Conservation (phyloP, 2,329 filamentous ascomycete species). For the Pseudogymnoascus sp. region DNA sequence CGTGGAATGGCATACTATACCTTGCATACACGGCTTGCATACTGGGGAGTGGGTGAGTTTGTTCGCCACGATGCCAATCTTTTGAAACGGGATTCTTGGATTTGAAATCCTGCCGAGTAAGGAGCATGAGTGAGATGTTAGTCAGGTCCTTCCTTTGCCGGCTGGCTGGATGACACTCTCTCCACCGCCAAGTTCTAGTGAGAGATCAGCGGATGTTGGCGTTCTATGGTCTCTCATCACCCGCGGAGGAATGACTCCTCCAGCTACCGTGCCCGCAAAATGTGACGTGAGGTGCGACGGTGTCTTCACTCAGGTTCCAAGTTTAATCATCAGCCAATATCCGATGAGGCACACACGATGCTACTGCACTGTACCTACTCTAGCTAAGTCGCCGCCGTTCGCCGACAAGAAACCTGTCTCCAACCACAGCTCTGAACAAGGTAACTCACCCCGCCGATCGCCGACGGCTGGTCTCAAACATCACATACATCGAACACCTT, state of each 20-base stretch:
- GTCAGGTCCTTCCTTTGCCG: not conserved
- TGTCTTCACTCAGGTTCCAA: not conserved
- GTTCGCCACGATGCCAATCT: slow-evolving; percentile 3
- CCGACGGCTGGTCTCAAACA: not conserved
- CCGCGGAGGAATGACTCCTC: not conserved
- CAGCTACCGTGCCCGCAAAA: too few species aligned
- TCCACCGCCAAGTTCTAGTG: not conserved
- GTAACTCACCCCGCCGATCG: not conserved
- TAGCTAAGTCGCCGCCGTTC: not conserved
- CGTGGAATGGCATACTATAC: not conserved
- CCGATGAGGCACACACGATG: not conserved
- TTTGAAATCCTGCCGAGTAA: not conserved
- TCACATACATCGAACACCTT: not conserved
- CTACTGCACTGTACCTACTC: slow-evolving; percentile 2
- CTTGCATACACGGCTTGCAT: not conserved
- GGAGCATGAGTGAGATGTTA: not conserved
- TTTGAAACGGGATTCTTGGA: not conserved
- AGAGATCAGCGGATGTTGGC: not conserved
- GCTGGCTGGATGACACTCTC: not conserved
- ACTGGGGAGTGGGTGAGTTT: not conserved
- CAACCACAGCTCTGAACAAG: not conserved
- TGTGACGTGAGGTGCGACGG: not conserved
- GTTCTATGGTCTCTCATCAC: not conserved
- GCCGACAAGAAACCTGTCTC: not conserved
- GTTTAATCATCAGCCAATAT: not conserved